Evolutionary conservation across 257 asterid genomes (phyloP).

Genomic region (Petunia secreta): DNA sequence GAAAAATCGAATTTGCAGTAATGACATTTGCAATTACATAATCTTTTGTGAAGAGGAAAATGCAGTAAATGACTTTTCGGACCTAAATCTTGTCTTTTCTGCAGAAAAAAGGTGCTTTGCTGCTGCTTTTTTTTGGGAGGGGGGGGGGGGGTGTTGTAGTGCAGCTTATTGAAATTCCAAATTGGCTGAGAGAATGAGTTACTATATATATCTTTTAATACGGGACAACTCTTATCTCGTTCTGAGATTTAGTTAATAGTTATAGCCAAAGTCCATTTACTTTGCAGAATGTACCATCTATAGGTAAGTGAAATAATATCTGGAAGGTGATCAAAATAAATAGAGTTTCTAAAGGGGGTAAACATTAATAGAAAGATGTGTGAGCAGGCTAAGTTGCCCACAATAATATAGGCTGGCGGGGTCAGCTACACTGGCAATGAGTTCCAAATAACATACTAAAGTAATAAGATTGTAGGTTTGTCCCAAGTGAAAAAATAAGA

Average conservation of each 20-base stretch:
- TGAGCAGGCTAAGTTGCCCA: not conserved
- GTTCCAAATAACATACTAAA: conserved; percentile 26
- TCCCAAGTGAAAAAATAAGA: conserved; percentile 29
- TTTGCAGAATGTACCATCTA: not conserved
- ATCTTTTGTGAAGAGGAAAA: no score
- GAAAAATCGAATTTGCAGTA: not conserved
- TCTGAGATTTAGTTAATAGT: no score
- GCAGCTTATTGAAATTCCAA: no score
- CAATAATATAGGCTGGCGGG: conserved; percentile 10
- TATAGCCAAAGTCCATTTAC: not conserved
- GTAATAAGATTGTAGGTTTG: conserved; percentile 28
- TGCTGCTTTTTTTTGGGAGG: no score
- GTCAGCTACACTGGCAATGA: conserved; percentile 22
- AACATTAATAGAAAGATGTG: not conserved
- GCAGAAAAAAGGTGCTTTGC: no score
- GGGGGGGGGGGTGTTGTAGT: no score
- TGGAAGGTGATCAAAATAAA: conserved; percentile 5
- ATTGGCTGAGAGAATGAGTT: no score
- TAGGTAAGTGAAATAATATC: conserved; percentile 10
- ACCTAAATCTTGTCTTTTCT: no score
- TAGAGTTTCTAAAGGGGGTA: not conserved
- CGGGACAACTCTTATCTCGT: no score
- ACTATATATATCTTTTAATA: no score
- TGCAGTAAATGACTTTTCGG: no score
- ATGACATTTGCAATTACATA: not conserved